Evolutionary conservation across 306 rosid genomes (phyloP), one percentile per base, ranked within the genome.

Genomic region (Malus fusca): DNA sequence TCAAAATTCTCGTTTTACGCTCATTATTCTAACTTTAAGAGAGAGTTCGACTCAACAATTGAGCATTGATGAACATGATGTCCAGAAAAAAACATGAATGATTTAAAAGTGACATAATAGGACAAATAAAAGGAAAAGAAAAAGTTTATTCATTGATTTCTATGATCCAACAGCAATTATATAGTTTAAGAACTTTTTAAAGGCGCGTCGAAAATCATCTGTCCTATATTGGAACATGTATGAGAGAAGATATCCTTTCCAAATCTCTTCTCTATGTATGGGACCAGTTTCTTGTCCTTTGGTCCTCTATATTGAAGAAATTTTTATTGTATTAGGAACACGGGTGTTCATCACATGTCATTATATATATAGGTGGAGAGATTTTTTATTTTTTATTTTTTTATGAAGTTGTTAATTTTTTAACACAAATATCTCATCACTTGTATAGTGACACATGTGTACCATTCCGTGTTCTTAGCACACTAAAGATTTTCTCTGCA

Each of bases 191-290:
- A 48, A 48, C 6, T 19, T 19, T 59, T 19, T 1, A 46, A 28
- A 26, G 12, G 62, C 70, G 78, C 78, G 78, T 74, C 31, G 42
- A 74, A 23, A 15, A 26, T 75, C 8, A 60, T 19, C 46, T 23
- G 33, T 8, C 58, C 37, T 44, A 1, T 44, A 2, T 19, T 44
- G 30, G 48, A 74, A 48, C 63, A 26, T 21, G 17, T 64, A 5
- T 48, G 33, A 9, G 71, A 48, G 42, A 37, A 37, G 42, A 7
- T 7, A 37, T 37, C 0, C 2, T 37, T 37, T 37, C 1, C 10
- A 2, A 2, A 37, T 37, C 2, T 7, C 9, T 37, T 33, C 35
- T 6, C 9, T 51, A 25, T 21, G 15, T 75, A 14, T 48, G 31
- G 15, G 71, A 63, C 59, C 37, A 1, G 8, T 48, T n/a, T 19